Conservation (phyloP, 768 basidiomycete species). For the Amanita pseudoporphyria region DNA sequence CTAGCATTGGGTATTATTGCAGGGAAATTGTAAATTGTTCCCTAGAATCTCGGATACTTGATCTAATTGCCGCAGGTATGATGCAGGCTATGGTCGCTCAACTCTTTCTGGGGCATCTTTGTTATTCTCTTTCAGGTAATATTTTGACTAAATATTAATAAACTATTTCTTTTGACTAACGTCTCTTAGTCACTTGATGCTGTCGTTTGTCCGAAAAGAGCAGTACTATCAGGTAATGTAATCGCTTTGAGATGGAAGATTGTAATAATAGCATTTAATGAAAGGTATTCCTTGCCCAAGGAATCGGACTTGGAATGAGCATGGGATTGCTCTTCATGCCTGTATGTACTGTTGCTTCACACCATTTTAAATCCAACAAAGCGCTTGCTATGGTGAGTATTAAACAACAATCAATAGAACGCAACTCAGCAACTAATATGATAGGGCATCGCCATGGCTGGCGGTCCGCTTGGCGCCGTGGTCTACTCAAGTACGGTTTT, state of each 20-base stretch:
- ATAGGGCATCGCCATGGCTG: conserved; percentile 14
- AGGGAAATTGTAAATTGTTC: conserved; percentile 4
- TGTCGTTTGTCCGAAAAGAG: conserved; percentile 1
- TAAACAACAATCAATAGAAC: conserved; percentile 8
- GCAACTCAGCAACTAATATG: conserved; percentile 17
- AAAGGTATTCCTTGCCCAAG: conserved; percentile 37
- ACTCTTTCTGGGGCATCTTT: conserved; percentile 4
- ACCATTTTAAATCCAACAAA: conserved; percentile 33
- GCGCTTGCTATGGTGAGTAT: conserved; percentile 32
- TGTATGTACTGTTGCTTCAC: conserved; percentile 31
- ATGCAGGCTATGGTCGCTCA: conserved; percentile 8
- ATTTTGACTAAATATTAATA: background rate
- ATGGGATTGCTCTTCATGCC: conserved; percentile 37
- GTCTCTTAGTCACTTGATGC: conserved; percentile 5
- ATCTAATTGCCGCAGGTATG: conserved; percentile 5
- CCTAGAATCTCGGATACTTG: background rate
- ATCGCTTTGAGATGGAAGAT: background rate
- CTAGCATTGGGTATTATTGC: conserved; percentile 7
- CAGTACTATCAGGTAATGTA: conserved; percentile 8
- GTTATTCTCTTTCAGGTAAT: conserved; percentile 8
- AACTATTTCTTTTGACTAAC: background rate
- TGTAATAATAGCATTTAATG: background rate
- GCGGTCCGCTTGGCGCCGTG: conserved; percentile 21
- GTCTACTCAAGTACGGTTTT: conserved; percentile 26
- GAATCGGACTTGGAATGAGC: conserved; percentile 35